Conservation (phyloP, 495 filamentous ascomycete species). For the Pseudevernia furfuracea region DNA sequence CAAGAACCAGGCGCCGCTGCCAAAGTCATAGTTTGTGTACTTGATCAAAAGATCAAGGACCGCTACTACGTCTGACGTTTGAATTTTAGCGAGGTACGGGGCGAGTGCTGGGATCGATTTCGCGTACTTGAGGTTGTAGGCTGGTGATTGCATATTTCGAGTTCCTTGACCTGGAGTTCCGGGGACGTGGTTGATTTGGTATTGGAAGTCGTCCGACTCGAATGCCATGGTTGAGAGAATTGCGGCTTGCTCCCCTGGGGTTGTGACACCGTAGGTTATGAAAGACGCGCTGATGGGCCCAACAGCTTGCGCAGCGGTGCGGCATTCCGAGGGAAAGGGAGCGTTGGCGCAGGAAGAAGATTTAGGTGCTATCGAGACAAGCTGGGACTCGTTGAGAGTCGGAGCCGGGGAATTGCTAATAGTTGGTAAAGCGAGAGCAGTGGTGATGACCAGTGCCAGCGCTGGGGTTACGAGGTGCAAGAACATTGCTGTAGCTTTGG, state of each 20-base stretch:
- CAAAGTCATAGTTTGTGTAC: constrained; percentile 60
- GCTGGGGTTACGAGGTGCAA: not conserved
- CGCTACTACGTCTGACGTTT: constrained; percentile 33
- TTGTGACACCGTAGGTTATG: constrained; percentile 46
- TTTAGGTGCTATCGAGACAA: constrained; percentile 45
- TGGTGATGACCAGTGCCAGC: constrained; percentile 19
- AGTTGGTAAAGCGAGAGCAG: constrained; percentile 1
- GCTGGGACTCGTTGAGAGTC: constrained; percentile 38
- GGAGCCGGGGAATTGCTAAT: not conserved
- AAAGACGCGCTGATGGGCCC: constrained; percentile 50
- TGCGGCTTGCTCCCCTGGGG: constrained; percentile 52
- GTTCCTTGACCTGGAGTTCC: constrained; percentile 63
- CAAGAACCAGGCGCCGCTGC: constrained; percentile 67
- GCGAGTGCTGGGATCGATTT: constrained; percentile 44
- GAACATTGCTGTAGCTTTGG: not conserved
- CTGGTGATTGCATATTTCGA: constrained; percentile 39
- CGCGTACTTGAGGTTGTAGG: constrained; percentile 55
- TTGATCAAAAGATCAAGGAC: constrained; percentile 52
- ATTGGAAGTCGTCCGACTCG: constrained; percentile 62
- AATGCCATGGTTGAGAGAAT: constrained; percentile 56
- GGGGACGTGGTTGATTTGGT: constrained; percentile 58
- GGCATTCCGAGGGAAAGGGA: constrained; percentile 50
- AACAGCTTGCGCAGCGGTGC: constrained; percentile 55
- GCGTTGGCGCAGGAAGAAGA: constrained; percentile 39
- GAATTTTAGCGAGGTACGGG: constrained; percentile 28